Evolutionary conservation across 495 filamentous ascomycete genomes (phyloP), one percentile per base, ranked within the genome.

Genomic region (Daldinia loculata): DNA sequence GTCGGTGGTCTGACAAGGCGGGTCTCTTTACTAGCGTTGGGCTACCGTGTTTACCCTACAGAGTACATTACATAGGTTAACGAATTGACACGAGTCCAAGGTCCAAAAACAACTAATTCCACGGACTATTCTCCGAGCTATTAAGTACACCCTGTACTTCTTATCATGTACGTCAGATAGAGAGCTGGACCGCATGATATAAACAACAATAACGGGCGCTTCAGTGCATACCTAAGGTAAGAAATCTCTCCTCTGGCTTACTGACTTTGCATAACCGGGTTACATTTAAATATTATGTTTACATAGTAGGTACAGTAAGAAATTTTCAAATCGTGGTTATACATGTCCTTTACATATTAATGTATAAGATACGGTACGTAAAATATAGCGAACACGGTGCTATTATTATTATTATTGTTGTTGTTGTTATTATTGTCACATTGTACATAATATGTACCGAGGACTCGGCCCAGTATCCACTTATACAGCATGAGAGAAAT

Each of bases 61-160:
- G 17, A 48, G 19, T 48, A 48, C 43, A 24, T 24, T 24, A 48
- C 8, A 48, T 12, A 48, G 52, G 26, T 30, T 34, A 34, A n/a
- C 29, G 66, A 29, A 32, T 63, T 39, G 56, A 57, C 62, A 71
- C 51, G 63, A 48, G 43, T 12, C 43, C 43, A 9, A 48, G n/a
- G 30, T 19, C n/a, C 6, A 34, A 56, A 30, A 29, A 34, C 29
- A 19, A 45, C 24, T 17, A 36, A 56, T 51, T 36, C 41, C 56
- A 67, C 70, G 64, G 70, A 72, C 64, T 67, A 67, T 72, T 72
- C 69, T 72, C 69, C 69, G 69, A 53, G 34, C 50, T 57, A 29
- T 72, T 56, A 72, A 64, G 38, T 51, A 57, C 17, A 65, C 56
- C 45, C 30, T 58, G 61, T 56, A 56, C 52, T 41, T 63, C 30